Conservation (phyloP, 371 early-diverging fungal genomes). For the Rhizopus arrhizus region DNA sequence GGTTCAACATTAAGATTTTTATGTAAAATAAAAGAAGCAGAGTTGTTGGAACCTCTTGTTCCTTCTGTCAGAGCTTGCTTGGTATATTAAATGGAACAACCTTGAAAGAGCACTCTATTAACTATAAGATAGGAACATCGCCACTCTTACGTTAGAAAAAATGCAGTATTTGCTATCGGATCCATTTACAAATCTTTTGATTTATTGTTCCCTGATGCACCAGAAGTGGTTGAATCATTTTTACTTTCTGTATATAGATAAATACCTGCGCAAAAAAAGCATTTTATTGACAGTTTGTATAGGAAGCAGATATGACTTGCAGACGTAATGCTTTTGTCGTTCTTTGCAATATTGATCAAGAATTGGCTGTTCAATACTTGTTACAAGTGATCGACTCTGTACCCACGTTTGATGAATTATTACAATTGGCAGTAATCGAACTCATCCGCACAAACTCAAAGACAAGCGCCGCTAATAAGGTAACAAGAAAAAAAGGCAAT, state of each 20-base stretch:
- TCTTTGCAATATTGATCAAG: constrained; percentile 77
- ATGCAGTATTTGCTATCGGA: constrained; percentile 93
- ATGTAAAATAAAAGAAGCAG: constrained; percentile 92
- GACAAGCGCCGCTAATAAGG: constrained; percentile 79
- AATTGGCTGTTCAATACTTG: constrained; percentile 84
- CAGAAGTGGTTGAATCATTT: constrained; percentile 84
- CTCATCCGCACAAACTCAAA: constrained; percentile 91
- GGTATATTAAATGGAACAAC: constrained; percentile 44
- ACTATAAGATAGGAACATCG: constrained; percentile 78
- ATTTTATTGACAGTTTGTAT: neutral
- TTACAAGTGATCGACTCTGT: constrained; percentile 74
- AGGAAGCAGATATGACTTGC: constrained; percentile 92
- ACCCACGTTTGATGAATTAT: constrained; percentile 81
- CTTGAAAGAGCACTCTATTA: neutral
- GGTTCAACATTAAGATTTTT: constrained; percentile 94
- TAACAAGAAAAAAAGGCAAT: constrained; percentile 20
- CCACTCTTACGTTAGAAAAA: constrained; percentile 96
- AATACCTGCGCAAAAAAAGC: neutral
- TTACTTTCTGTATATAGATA: constrained; percentile 58
- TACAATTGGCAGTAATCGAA: constrained; percentile 93
- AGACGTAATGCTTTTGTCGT: constrained; percentile 94
- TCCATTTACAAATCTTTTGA: constrained; percentile 87
- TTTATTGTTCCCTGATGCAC: constrained; percentile 93
- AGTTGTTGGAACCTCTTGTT: constrained; percentile 92
- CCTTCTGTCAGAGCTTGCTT: constrained; percentile 89